Conservation (phyloP, 306 rosid species). For the Ormosia semicastrata region DNA sequence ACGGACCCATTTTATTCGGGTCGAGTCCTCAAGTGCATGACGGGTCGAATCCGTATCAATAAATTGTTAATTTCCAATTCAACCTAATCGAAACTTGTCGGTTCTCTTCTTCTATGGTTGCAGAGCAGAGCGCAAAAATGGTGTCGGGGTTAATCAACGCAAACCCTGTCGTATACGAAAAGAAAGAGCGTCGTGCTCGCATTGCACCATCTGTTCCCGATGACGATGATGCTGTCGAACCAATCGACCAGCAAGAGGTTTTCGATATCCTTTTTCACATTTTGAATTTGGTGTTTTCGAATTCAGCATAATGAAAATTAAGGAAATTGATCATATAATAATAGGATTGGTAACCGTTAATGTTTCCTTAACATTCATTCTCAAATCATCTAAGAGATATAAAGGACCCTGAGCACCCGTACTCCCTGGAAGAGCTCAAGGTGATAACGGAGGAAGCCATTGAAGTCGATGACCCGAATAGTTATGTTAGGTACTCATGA, state of each 20-base stretch:
- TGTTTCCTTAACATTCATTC: conserved; percentile 54
- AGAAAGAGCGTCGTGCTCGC: conserved; percentile 77
- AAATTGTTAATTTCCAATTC: neutral
- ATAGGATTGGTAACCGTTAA: neutral
- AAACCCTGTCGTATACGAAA: conserved; percentile 75
- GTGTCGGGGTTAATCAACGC: conserved; percentile 75
- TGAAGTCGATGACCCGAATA: conserved; percentile 69
- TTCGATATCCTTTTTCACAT: conserved; percentile 70
- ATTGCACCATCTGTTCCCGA: conserved; percentile 32
- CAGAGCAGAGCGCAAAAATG: conserved; percentile 40
- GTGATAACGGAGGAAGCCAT: conserved; percentile 87
- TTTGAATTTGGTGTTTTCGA: neutral
- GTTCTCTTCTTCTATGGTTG: too few species aligned
- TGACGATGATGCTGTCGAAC: conserved; percentile 53
- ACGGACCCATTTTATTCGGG: too few species aligned
- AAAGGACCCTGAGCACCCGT: conserved; percentile 90
- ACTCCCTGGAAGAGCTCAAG: conserved; percentile 95
- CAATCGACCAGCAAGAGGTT: conserved; percentile 77
- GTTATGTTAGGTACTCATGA: conserved; percentile 68
- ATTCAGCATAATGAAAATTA: neutral
- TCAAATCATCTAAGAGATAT: conserved; percentile 86
- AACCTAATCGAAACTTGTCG: neutral
- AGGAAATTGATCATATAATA: neutral
- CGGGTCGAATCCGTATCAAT: too few species aligned
- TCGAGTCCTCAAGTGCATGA: too few species aligned